Evolutionary conservation across 768 basidiomycete genomes (phyloP).

Genomic region (Lactifluus volemus): DNA sequence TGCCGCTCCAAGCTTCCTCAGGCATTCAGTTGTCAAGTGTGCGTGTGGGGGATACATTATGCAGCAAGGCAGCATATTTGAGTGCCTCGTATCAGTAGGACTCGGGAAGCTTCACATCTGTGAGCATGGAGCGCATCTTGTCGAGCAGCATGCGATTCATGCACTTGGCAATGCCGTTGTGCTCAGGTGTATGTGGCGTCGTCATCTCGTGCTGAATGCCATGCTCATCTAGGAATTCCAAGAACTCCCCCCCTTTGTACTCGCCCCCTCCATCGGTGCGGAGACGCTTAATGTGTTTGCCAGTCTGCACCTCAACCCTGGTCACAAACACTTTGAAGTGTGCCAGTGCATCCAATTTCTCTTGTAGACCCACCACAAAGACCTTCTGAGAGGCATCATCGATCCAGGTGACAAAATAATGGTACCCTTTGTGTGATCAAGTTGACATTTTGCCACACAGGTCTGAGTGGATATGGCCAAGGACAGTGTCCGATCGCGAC

Average conservation of each 20-base stretch:
- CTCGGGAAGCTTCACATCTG: constrained; percentile 2
- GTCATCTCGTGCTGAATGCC: constrained; percentile 15
- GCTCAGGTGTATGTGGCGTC: no score
- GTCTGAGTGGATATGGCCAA: no score
- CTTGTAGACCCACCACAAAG: constrained; percentile 9
- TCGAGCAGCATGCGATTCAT: constrained; percentile 20
- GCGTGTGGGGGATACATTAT: no score
- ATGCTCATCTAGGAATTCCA: constrained; percentile 7
- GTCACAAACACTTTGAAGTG: constrained; percentile 18
- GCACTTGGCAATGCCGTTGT: constrained; percentile 21
- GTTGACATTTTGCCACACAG: constrained; percentile 21
- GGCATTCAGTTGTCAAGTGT: no score
- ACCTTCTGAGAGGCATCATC: constrained; percentile 20
- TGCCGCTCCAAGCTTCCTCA: no score
- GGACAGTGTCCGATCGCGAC: no score
- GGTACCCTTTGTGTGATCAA: no score
- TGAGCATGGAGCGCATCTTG: constrained; percentile 15
- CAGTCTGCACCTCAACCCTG: not conserved
- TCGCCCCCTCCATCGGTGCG: no score
- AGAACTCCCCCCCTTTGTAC: no score
- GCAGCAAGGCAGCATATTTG: constrained; percentile 4
- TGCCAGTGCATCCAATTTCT: constrained; percentile 11
- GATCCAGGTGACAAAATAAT: no score
- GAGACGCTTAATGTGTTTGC: no score
- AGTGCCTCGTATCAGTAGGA: constrained; percentile 20